Conservation (phyloP, 768 basidiomycete genomes). For the Calocybe cyanea region DNA sequence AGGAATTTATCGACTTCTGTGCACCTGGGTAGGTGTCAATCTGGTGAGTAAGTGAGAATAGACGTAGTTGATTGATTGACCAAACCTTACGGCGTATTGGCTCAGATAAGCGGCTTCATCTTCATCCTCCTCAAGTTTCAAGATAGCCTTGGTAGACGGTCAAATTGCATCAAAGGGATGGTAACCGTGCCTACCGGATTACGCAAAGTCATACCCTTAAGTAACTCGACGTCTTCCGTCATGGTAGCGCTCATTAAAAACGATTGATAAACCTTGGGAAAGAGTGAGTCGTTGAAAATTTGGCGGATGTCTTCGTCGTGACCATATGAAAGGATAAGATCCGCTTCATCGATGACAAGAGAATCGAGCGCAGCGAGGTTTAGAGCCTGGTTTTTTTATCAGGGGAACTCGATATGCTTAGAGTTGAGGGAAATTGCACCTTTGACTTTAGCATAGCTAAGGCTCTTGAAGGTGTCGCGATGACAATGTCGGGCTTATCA, state of each 20-base stretch:
- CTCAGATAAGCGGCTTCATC: slow-evolving; percentile 77
- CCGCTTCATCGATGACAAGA: slow-evolving; percentile 96
- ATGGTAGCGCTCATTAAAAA: slow-evolving; percentile 98
- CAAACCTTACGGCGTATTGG: slow-evolving; percentile 80
- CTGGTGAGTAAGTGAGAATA: slow-evolving; percentile 5
- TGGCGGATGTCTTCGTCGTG: slow-evolving; percentile 87
- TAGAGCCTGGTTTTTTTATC: slow-evolving; percentile 38
- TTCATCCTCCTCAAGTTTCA: slow-evolving; percentile 85
- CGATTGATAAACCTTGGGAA: slow-evolving; percentile 82
- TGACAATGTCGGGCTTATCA: slow-evolving; percentile 75
- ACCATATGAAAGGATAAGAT: slow-evolving; percentile 94
- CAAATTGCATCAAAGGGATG: background rate
- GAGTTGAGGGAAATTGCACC: slow-evolving; percentile 29
- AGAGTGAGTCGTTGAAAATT: slow-evolving; percentile 61
- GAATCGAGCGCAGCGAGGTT: slow-evolving; percentile 67
- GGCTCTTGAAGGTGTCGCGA: slow-evolving; percentile 74
- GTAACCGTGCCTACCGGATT: slow-evolving; percentile 63
- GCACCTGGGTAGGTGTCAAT: slow-evolving; percentile 55
- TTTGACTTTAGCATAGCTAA: slow-evolving; percentile 69
- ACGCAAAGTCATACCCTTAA: slow-evolving; percentile 84
- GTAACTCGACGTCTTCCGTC: slow-evolving; percentile 89
- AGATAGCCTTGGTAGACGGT: slow-evolving; percentile 56
- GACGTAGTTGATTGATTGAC: slow-evolving; percentile 1
- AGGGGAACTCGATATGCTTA: background rate
- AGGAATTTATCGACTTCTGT: slow-evolving; percentile 98